Evolutionary conservation across 352 stramenopile species (phyloP).

Genomic region (Aphanomyces euteiches): DNA sequence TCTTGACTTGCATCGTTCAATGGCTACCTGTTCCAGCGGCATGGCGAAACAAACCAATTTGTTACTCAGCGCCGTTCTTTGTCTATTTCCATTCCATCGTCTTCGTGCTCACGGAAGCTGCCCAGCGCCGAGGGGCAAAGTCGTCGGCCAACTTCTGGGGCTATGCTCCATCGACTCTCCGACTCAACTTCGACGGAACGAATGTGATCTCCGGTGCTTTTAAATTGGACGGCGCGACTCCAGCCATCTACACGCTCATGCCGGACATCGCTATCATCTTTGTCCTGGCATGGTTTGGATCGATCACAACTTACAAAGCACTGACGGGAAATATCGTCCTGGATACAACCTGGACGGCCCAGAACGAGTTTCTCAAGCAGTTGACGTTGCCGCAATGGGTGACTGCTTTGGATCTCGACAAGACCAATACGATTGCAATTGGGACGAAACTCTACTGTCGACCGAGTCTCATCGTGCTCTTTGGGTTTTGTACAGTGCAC

Average conservation of each 20-base stretch:
- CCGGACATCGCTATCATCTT: background rate
- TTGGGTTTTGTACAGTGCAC: conserved; percentile 15
- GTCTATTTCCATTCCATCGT: conserved; percentile 15
- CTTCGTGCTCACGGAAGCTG: background rate
- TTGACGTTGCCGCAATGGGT: conserved; percentile 17
- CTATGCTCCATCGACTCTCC: background rate
- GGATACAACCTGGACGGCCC: conserved; percentile 10
- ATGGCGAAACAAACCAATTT: conserved; percentile 7
- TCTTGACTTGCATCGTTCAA: conserved; percentile 7
- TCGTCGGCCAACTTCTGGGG: background rate
- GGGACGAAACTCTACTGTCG: conserved; percentile 21
- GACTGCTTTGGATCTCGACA: conserved; percentile 17
- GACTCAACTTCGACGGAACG: background rate
- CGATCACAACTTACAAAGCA: conserved; percentile 1
- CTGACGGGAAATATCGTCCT: conserved; percentile 1
- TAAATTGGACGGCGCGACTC: background rate
- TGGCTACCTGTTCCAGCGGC: background rate
- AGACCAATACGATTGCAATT: conserved; percentile 18
- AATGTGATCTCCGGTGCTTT: background rate
- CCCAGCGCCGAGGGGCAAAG: background rate
- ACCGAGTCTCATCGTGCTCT: conserved; percentile 12
- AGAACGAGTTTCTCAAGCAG: conserved; percentile 18
- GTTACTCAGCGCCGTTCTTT: conserved; percentile 7
- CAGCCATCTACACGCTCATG: conserved; percentile 20
- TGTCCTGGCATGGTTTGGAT: background rate